Evolutionary conservation across 208 protist genomes (phyloP), one percentile per base, ranked within the genome.

Genomic region (Vickermania ingenoplastis): DNA sequence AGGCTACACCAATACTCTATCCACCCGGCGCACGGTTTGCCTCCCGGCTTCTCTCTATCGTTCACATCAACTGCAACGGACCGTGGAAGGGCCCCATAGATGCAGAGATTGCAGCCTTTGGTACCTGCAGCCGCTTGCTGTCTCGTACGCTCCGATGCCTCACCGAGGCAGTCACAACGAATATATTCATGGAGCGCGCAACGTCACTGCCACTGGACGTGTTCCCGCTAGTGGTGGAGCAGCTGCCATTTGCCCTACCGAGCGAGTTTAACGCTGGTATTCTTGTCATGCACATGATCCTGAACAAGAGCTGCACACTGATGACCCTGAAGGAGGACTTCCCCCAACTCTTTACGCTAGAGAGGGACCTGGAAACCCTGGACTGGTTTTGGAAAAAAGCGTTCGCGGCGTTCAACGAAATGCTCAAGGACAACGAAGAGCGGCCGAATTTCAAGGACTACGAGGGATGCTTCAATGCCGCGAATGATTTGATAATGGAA

Each of bases 361-460:
- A 71, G 21, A 63, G 73, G 1, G 88, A 94, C 67, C 63, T 94
- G 41, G 59, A 64, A 31, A 83, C 78, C 24, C 67, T 94, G 25
- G 90, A 86, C 65, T 88, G 77, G 65, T 94, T 94, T 71, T 94
- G 84, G 76, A 74, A 65, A 36, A 79, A 89, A 69, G 63, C 82
- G 24, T 78, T 74, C 41, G 36, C 59, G 21, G 80, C 83, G 49
- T 69, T 91, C 26, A 26, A 58, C 25, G 56, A 59, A 17, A 77
- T 92, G 26, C 68, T 65, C 45, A 58, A 56, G n/a, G 36, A 45
- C 36, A 7, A 7, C 11, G 36, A 45, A 45, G 36, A 36, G 22
- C 54, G 5, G 13, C 13, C 13, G 31, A 45, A 28, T 21, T 36
- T 22, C 13, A 41, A 23, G 36, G 11, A 45, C 17, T 45, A 45